Conservation (phyloP, 352 stramenopile species). For the Phytophthora rubi region DNA sequence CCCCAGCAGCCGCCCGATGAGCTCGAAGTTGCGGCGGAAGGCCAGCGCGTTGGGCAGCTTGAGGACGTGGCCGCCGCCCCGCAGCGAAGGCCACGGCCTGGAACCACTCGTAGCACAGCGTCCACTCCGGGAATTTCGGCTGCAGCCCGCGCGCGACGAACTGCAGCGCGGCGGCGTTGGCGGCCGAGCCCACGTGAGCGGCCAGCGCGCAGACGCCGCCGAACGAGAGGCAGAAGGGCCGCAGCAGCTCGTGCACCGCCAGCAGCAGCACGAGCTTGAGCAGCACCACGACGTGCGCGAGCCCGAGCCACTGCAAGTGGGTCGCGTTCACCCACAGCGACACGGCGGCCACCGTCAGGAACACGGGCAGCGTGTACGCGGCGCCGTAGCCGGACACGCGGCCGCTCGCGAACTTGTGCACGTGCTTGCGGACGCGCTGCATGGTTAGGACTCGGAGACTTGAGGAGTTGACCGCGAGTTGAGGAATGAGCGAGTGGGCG, state of each 20-base stretch:
- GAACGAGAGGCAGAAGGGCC: conserved; percentile 51
- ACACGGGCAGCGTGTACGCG: conserved; percentile 31
- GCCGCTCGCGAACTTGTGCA: conserved; percentile 19
- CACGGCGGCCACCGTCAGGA: conserved; percentile 17
- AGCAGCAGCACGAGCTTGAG: conserved; percentile 32
- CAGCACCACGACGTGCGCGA: conserved; percentile 28
- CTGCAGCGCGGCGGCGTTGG: conserved; percentile 29
- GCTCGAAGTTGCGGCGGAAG: conserved; percentile 46
- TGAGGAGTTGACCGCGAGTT: conserved; percentile 12
- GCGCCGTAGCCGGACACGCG: conserved; percentile 22
- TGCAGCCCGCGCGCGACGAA: conserved; percentile 33
- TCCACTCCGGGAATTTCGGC: conserved; percentile 50
- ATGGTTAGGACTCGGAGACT: conserved; percentile 11
- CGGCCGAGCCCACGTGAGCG: conserved; percentile 23
- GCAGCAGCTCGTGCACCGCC: conserved; percentile 44
- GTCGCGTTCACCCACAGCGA: conserved; percentile 40
- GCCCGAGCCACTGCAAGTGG: conserved; percentile 32
- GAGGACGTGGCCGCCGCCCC: conserved; percentile 38
- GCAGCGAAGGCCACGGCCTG: conserved; percentile 45
- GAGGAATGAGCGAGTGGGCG: conserved; percentile 15
- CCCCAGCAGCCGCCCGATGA: conserved; percentile 41
- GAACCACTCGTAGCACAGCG: conserved; percentile 47
- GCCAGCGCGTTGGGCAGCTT: conserved; percentile 42
- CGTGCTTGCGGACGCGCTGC: conserved; percentile 29
- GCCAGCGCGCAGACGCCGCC: conserved; percentile 30